phyloP scores from a whole-genome alignment of 495 filamentous ascomycete genomes.

The Tuber brumale region DNA sequence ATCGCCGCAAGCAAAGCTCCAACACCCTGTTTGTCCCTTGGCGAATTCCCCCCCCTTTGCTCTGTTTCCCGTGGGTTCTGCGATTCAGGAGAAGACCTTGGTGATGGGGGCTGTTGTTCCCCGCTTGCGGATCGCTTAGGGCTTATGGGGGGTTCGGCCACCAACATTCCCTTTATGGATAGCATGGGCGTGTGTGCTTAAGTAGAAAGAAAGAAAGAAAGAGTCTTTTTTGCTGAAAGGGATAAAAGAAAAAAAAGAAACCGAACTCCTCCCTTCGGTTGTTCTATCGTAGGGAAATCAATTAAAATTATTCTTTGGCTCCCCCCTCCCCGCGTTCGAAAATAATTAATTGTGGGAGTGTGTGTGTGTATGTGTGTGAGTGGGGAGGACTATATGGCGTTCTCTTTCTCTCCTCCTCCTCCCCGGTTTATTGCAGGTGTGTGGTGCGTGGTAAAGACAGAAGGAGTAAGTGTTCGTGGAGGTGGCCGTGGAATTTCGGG shows the following conservation, averaged over 20 bases:
- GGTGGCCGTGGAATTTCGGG: not conserved
- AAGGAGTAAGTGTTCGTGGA: not conserved
- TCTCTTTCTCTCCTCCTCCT: not conserved
- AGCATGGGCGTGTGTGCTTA: slow-evolving; percentile 15
- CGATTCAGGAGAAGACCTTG: slow-evolving; percentile 11
- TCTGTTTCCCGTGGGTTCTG: not conserved
- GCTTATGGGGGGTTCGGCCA: slow-evolving; percentile 18
- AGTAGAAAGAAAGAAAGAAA: not conserved
- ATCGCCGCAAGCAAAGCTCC: not conserved
- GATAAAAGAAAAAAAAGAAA: not conserved
- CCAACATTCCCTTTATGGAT: slow-evolving; percentile 32
- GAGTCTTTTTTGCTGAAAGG: not conserved
- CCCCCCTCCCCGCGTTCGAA: not conserved
- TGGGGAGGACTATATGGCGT: not conserved
- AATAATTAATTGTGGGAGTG: not conserved
- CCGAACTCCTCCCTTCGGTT: not conserved
- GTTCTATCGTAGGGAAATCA: not conserved
- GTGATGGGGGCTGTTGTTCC: slow-evolving; percentile 9
- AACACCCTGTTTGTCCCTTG: slow-evolving; percentile 6
- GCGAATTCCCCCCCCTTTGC: not conserved
- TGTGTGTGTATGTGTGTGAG: not conserved
- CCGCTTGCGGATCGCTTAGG: slow-evolving; percentile 3
- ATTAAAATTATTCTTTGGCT: not conserved
- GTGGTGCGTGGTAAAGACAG: not conserved
- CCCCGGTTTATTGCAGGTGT: not conserved